Percentiles rank a stretch among this genome's conserved stretches.
phyloP scores from a whole-genome alignment of 2,329 filamentous ascomycete genomes.

The Lachnellula hyalina region DNA sequence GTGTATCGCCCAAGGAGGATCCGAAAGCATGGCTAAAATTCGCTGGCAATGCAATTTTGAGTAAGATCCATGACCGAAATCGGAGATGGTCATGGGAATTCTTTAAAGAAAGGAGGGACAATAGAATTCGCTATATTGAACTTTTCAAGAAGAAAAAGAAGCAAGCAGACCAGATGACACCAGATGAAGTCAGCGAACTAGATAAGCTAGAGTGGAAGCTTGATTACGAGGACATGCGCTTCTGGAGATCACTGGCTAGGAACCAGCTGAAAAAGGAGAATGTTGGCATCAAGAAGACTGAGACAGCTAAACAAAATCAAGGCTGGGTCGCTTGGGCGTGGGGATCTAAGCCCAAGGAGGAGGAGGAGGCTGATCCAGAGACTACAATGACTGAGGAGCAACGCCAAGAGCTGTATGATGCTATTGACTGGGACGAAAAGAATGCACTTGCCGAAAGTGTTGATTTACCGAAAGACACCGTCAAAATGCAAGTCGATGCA shows the following conservation, averaged over 20 bases:
- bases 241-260: constrained; percentile 90
- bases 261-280: constrained; percentile 96
- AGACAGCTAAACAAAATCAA: constrained; percentile 57
- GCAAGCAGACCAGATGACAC: constrained; percentile 60
- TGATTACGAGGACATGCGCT: constrained; percentile 89
- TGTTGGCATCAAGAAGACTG: constrained; percentile 73
- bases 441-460: constrained; percentile 80
- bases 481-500: constrained; percentile 89
- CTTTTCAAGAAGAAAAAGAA: constrained; percentile 89
- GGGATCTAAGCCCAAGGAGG: constrained; percentile 63
- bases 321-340: constrained; percentile 92
- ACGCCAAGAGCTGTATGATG: constrained; percentile 91
- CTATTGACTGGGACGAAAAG: constrained; percentile 98
- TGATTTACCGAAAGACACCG: constrained; percentile 81
- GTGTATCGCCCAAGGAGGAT: constrained; percentile 75
- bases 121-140: constrained; percentile 82
- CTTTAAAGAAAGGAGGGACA: constrained; percentile 86
- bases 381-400: constrained; percentile 92
- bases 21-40: constrained; percentile 90
- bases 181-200: constrained; percentile 67
- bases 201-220: constrained; percentile 79
- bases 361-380: constrained; percentile 61
- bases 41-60: constrained; percentile 80
- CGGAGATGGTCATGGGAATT: constrained; percentile 93
- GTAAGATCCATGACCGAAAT: constrained; percentile 93